Evolutionary conservation across 495 filamentous ascomycete species (phyloP).

Genomic region (Daldinia decipiens): DNA sequence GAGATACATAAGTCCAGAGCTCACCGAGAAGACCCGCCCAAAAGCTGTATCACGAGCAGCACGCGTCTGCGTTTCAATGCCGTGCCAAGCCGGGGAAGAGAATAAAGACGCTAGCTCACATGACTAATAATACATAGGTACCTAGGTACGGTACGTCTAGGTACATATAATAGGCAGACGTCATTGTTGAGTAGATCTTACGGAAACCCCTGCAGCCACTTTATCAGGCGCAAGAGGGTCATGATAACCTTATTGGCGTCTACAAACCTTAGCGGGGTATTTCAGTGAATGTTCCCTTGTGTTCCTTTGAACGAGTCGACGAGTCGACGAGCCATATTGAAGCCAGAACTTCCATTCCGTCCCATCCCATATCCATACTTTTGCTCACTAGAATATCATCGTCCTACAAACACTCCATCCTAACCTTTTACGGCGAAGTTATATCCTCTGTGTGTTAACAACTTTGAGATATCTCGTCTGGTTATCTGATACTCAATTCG

Average conservation of each 20-base stretch:
- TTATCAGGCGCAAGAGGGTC: conserved; percentile 15
- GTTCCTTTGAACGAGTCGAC: neutral
- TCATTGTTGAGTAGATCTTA: conserved; percentile 35
- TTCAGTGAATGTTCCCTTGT: conserved; percentile 1
- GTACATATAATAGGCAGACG: conserved; percentile 18
- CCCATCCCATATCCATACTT: neutral
- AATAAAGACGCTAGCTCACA: conserved; percentile 33
- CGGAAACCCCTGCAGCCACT: conserved; percentile 31
- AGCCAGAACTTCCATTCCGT: neutral
- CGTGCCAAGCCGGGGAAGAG: conserved; percentile 19
- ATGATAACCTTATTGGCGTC: conserved; percentile 29
- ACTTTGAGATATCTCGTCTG: neutral
- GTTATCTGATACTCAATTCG: neutral
- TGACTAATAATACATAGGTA: conserved; percentile 24
- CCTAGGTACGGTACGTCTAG: neutral
- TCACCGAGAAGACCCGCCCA: conserved; percentile 6
- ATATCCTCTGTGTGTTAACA: neutral
- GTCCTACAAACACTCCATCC: neutral
- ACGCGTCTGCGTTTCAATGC: conserved; percentile 34
- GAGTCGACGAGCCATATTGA: neutral
- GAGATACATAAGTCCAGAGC: too few relatives aligned
- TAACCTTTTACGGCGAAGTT: neutral
- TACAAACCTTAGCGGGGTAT: conserved; percentile 16
- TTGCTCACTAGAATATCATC: neutral
- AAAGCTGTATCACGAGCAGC: neutral